Evolutionary conservation across 2,329 filamentous ascomycete species (phyloP), one percentile per base, ranked within the genome.

Genomic region (Coccinonectria pachysandricola): DNA sequence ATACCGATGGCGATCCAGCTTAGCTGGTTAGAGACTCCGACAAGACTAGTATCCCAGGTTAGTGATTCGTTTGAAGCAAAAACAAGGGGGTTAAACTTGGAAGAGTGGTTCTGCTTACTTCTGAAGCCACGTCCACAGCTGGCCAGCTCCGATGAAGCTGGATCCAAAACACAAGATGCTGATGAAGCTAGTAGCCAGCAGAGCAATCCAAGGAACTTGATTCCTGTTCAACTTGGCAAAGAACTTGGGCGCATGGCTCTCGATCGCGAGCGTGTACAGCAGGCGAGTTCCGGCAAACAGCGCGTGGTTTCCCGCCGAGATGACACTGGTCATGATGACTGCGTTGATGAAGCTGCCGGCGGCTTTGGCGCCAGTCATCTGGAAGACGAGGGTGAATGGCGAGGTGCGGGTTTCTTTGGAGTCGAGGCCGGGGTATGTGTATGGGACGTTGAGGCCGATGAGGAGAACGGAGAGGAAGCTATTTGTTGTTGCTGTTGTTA

Each of bases 21-120:
- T 4, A 79, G 53, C 50, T 79, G 75, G 46, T 78, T 79, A 0
- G 73, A 77, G 0, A 79, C 75, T 8, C 74, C 74, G 29, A 79
- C 71, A 23, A 79, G 65, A 31, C 63, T 67, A 24, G n/a, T n/a
- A n/a, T n/a, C n/a, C n/a, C n/a, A n/a, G n/a, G n/a, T n/a, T n/a
- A n/a, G n/a, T n/a, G n/a, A n/a, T n/a, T n/a, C n/a, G n/a, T n/a
- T n/a, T n/a, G n/a, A n/a, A n/a, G n/a, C n/a, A n/a, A n/a, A n/a
- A n/a, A n/a, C n/a, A 15, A 16, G 12, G 5, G 29, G 19, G n/a
- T 33, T 24, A 12, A 27, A 12, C 4, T 28, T 25, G 12, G n/a
- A n/a, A n/a, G n/a, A n/a, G n/a, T n/a, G n/a, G n/a, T n/a, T n/a
- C n/a, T n/a, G n/a, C 56, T 42, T 50, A 68, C 64, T 78, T 77